phyloP scores from a whole-genome alignment of 176 grass and related monocot genomes.

The Oryza coarctata region DNA sequence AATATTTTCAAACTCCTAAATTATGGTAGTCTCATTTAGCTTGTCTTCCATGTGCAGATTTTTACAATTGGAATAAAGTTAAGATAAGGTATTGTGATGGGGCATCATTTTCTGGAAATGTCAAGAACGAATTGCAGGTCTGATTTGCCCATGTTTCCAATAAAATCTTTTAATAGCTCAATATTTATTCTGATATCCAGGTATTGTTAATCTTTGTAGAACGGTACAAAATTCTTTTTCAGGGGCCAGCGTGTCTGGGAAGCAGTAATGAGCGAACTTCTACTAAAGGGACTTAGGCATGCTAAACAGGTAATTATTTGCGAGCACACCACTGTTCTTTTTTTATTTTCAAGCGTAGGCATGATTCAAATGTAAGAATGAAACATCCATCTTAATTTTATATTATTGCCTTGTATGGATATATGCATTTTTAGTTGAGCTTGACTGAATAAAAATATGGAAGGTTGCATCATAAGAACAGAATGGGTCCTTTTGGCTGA shows the following conservation, averaged over 20 bases:
- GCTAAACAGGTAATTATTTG: slow-evolving; percentile 74
- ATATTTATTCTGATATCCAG: neutral
- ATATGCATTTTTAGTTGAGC: slow-evolving; percentile 5
- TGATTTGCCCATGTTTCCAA: slow-evolving; percentile 15
- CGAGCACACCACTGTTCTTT: neutral
- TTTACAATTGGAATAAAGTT: slow-evolving; percentile 82
- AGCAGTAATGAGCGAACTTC: slow-evolving; percentile 69
- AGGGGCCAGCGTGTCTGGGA: slow-evolving; percentile 79
- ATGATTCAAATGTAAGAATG: slow-evolving; percentile 10
- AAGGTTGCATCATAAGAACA: neutral
- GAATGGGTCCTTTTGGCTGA: neutral
- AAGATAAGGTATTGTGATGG: slow-evolving; percentile 82
- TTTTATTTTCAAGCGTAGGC: neutral
- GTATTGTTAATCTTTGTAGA: slow-evolving; percentile 32
- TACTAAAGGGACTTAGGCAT: slow-evolving; percentile 58
- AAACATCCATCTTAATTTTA: neutral
- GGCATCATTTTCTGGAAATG: slow-evolving; percentile 66
- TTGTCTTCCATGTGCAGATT: slow-evolving; percentile 42
- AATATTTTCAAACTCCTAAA: neutral
- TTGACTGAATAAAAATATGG: neutral
- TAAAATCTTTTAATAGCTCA: neutral
- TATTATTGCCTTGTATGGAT: neutral
- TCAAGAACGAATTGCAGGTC: slow-evolving; percentile 52
- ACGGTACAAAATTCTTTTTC: slow-evolving; percentile 63
- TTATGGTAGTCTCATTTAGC: neutral